phyloP scores from a whole-genome alignment of 306 rosid genomes.

The Trifolium repens region DNA sequence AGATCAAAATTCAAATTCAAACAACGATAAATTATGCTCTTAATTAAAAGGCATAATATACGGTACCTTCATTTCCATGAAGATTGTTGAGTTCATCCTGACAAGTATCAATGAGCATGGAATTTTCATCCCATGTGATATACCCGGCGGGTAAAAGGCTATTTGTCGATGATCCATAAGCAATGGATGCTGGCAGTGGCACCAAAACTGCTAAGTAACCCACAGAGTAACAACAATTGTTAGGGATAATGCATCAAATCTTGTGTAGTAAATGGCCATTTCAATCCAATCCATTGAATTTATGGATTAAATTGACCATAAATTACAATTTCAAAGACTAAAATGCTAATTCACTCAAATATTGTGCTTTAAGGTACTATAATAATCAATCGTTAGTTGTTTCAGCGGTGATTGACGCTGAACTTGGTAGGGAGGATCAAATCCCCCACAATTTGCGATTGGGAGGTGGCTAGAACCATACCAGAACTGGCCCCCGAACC shows the following conservation, averaged over 20 bases:
- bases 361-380: too few relatives aligned
- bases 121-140: conserved; percentile 76
- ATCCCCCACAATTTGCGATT: too few relatives aligned
- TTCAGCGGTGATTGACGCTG: too few relatives aligned
- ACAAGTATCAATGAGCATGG: conserved; percentile 56
- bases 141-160: conserved; percentile 53
- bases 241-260: conserved; percentile 31
- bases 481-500: too few relatives aligned
- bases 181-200: conserved; percentile 75
- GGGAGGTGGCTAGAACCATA: too few relatives aligned
- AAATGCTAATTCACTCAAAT: too few relatives aligned
- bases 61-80: conserved; percentile 63
- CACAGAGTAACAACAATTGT: conserved; percentile 35
- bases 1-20: conserved; percentile 5
- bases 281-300: too few relatives aligned
- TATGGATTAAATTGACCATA: too few relatives aligned
- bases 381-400: too few relatives aligned
- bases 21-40: neutral
- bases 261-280: conserved; percentile 19
- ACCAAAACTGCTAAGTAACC: conserved; percentile 64
- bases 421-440: too few relatives aligned
- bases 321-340: too few relatives aligned
- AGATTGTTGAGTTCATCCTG: conserved; percentile 61
- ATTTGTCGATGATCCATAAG: conserved; percentile 68
- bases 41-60: too few relatives aligned